Evolutionary conservation across 352 stramenopile species (phyloP).

Genomic region (Phytophthora agathidicida): DNA sequence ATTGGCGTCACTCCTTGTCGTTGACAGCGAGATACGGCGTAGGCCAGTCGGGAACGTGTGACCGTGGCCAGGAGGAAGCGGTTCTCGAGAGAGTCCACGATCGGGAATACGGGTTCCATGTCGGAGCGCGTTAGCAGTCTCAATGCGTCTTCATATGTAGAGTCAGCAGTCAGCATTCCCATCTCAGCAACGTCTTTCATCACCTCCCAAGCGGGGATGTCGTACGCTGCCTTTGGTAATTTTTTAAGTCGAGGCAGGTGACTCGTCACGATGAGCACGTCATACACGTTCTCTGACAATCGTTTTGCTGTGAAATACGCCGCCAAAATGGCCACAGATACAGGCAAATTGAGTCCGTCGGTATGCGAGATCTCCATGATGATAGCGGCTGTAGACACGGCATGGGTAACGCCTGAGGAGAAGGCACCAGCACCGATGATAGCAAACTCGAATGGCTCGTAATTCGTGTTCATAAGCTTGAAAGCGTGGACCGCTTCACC

Average conservation of each 20-base stretch:
- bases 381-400: conserved; percentile 93
- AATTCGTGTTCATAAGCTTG: conserved; percentile 62
- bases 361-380: conserved; percentile 94
- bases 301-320: conserved; percentile 91
- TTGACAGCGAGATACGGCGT: conserved; percentile 66
- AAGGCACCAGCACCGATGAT: conserved; percentile 93
- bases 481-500: conserved; percentile 78
- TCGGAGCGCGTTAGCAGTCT: conserved; percentile 51
- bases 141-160: conserved; percentile 67
- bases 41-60: conserved; percentile 54
- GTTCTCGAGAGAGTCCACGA: conserved; percentile 72
- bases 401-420: conserved; percentile 91
- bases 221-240: conserved; percentile 83
- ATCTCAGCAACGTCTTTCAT: conserved; percentile 82
- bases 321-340: conserved; percentile 89
- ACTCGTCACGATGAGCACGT: conserved; percentile 88
- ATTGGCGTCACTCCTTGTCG: conserved; percentile 18
- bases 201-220: conserved; percentile 85
- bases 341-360: conserved; percentile 83
- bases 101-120: conserved; percentile 71
- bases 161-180: conserved; percentile 67
- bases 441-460: conserved; percentile 92
- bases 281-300: conserved; percentile 93
- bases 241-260: conserved; percentile 79
- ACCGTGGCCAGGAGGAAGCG: conserved; percentile 74